These are phyloP conservation scores for Trichoderma oligosporum DNA, from an alignment of 2,329 filamentous ascomycete species.

Conservation along the genomic window DNA sequence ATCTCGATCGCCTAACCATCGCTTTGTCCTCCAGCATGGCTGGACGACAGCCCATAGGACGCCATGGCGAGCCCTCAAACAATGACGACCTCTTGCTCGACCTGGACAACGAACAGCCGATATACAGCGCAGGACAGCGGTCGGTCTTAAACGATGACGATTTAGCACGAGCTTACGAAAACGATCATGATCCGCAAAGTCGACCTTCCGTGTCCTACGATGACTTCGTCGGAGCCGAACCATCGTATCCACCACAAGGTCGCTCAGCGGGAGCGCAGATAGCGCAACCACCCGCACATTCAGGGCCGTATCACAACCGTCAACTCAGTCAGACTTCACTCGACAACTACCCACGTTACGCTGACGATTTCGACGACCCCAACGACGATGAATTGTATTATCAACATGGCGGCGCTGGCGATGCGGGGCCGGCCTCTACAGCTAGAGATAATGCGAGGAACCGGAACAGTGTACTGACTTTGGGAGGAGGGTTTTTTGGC, in stretches of 20 bases:
- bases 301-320: conserved; percentile 45
- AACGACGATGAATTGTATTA: conserved; percentile 80
- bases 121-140: conserved; percentile 72
- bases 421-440: conserved; percentile 50
- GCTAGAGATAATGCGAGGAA: conserved; percentile 58
- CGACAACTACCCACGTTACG: conserved; percentile 87
- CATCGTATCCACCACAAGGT: conserved; percentile 44
- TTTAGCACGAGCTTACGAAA: conserved; percentile 69
- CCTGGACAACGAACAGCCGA: conserved; percentile 65
- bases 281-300: background rate
- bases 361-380: conserved; percentile 77
- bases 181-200: conserved; percentile 60
- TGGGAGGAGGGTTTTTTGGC: conserved; percentile 84
- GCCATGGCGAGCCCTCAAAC: conserved; percentile 48
- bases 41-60: conserved; percentile 50
- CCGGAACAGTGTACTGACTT: conserved; percentile 80
- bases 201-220: conserved; percentile 92
- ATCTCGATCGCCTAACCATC: conserved; percentile 31
- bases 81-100: conserved; percentile 67
- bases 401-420: conserved; percentile 64
- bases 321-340: conserved; percentile 73
- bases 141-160: conserved; percentile 80
- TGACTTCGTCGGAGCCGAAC: conserved; percentile 76
- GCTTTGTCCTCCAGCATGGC: conserved; percentile 55
- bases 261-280: conserved; percentile 34